A percentile compares a stretch with the other conserved stretches of the same genome.
Conservation (phyloP, 2,329 filamentous ascomycete genomes). For the Eutypa lata region DNA sequence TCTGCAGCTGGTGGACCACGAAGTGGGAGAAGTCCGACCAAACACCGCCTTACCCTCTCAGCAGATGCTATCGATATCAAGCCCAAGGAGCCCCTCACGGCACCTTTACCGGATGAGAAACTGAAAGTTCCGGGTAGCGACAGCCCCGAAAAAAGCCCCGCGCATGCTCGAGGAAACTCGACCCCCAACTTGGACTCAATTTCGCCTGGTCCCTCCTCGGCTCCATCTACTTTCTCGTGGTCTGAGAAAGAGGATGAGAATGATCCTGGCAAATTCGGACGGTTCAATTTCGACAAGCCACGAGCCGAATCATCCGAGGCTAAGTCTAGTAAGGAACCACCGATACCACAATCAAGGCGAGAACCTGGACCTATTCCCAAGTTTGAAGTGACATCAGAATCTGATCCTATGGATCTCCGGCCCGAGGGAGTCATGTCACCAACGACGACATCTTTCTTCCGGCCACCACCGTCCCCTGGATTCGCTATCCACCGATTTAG, state of each 20-base stretch:
- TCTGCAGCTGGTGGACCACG: constrained; percentile 45
- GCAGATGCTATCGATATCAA: constrained; percentile 53
- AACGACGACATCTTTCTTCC: constrained; percentile 26
- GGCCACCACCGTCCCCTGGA: constrained; percentile 34
- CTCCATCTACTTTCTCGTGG: constrained; percentile 63
- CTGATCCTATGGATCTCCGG: constrained; percentile 2
- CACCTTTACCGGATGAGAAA: constrained; percentile 56
- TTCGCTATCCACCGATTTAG: constrained; percentile 39
- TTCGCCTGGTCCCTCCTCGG: constrained; percentile 63
- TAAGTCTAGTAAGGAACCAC: not conserved
- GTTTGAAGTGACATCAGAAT: not conserved
- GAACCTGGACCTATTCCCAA: not conserved
- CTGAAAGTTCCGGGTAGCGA: constrained; percentile 38
- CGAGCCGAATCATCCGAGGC: constrained; percentile 32
- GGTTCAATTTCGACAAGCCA: constrained; percentile 35
- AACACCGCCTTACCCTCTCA: constrained; percentile 59
- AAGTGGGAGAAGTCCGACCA: constrained; percentile 53
- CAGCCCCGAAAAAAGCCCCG: constrained; percentile 41
- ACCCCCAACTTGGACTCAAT: constrained; percentile 48
- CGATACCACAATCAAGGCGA: constrained; percentile 28
- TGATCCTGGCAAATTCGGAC: constrained; percentile 36
- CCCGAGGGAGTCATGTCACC: constrained; percentile 17
- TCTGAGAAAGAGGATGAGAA: constrained; percentile 44
- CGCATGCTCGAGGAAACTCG: constrained; percentile 50
- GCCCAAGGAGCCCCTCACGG: constrained; percentile 57